Evolutionary conservation across 495 filamentous ascomycete genomes (phyloP).

Genomic region (Friedmanniomyces simplex): DNA sequence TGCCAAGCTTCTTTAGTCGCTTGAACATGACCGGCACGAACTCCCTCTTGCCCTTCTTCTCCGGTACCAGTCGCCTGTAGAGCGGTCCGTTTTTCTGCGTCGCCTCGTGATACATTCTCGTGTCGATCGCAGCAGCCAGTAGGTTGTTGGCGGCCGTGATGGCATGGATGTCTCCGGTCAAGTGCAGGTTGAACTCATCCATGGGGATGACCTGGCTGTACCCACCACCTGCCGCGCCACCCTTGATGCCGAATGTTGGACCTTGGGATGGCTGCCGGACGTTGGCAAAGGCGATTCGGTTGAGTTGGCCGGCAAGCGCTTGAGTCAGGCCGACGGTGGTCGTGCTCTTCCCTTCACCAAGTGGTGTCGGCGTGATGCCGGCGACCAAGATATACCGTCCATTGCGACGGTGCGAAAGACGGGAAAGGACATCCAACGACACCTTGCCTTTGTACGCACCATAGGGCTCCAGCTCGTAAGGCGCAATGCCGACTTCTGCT

Average conservation of each 20-base stretch:
- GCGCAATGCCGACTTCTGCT: slow-evolving; percentile 74
- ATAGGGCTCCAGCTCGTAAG: slow-evolving; percentile 84
- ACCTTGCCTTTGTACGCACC: slow-evolving; percentile 94
- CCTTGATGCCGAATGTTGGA: slow-evolving; percentile 97
- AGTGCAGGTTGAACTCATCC: slow-evolving; percentile 97
- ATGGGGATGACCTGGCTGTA: slow-evolving; percentile 99
- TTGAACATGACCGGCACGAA: slow-evolving; percentile 88
- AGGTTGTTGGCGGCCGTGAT: slow-evolving; percentile 97
- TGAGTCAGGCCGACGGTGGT: slow-evolving; percentile 95
- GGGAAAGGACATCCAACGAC: slow-evolving; percentile 66
- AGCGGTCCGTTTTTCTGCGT: slow-evolving; percentile 87
- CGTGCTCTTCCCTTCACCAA: slow-evolving; percentile 96
- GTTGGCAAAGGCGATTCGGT: slow-evolving; percentile 84
- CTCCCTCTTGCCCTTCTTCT: slow-evolving; percentile 75
- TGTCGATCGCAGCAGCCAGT: slow-evolving; percentile 95
- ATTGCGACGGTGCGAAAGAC: slow-evolving; percentile 75
- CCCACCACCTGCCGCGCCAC: slow-evolving; percentile 89
- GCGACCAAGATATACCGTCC: slow-evolving; percentile 86
- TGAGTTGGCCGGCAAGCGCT: slow-evolving; percentile 82
- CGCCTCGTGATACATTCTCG: slow-evolving; percentile 93
- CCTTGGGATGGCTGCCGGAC: slow-evolving; percentile 95
- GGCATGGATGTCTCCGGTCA: slow-evolving; percentile 96
- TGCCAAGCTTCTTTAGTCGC: slow-evolving; percentile 85
- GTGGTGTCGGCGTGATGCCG: slow-evolving; percentile 93
- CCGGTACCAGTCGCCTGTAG: slow-evolving; percentile 79